phyloP scores from a whole-genome alignment of 192 early-diverging fungal genomes.

The Borealophlyctis nickersoniae region DNA sequence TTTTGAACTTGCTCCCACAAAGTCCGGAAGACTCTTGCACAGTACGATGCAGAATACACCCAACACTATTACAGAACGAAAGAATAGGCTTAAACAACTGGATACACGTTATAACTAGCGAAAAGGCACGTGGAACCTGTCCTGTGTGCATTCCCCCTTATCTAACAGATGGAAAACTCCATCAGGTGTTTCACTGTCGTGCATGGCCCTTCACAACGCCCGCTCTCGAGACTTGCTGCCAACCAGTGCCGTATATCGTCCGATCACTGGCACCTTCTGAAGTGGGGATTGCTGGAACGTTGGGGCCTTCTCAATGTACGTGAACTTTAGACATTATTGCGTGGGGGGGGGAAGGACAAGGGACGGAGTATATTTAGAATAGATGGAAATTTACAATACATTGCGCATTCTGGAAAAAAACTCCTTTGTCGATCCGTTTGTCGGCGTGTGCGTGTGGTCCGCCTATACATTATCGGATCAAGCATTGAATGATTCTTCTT shows the following conservation, averaged over 20 bases:
- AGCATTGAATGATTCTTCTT: background rate
- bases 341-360: no score
- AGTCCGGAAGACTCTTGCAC: background rate
- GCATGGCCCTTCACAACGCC: background rate
- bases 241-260: background rate
- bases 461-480: background rate
- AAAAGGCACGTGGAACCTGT: background rate
- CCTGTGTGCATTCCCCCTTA: background rate
- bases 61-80: background rate
- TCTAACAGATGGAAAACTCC: background rate
- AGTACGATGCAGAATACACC: background rate
- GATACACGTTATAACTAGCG: background rate
- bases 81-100: background rate
- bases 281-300: background rate
- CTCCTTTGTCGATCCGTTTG: background rate
- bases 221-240: background rate
- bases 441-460: background rate
- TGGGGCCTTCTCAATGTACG: background rate
- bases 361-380: no score
- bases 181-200: background rate
- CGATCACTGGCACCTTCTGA: background rate
- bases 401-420: background rate
- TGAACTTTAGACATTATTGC: background rate
- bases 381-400: background rate
- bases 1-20: background rate